Percentiles rank a stretch among this genome's conserved stretches.
Conservation (phyloP, 2,329 filamentous ascomycete genomes). For the Dothideomycetes sp. region DNA sequence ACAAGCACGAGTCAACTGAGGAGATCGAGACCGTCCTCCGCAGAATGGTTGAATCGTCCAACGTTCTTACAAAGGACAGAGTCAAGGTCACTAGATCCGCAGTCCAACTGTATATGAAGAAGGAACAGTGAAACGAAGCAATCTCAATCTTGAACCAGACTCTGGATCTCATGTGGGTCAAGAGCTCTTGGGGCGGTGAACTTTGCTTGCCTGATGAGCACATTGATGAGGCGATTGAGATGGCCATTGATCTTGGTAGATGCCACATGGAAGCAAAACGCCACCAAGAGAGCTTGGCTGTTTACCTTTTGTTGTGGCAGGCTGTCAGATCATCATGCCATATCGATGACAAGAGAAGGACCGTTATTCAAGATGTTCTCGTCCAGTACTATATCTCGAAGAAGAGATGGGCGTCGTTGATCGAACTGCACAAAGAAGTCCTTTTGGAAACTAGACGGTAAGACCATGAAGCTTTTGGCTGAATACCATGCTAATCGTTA, state of each 20-base stretch:
- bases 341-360: conserved; percentile 10
- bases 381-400: conserved; percentile 3
- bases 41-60: conserved; percentile 1
- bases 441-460: neutral
- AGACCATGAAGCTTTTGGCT: too few relatives aligned
- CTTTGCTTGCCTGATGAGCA: conserved; percentile 35
- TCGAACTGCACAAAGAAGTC: conserved; percentile 6
- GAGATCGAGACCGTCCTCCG: conserved; percentile 25
- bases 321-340: conserved; percentile 6
- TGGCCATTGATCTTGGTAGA: conserved; percentile 38
- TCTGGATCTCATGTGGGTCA: conserved; percentile 38
- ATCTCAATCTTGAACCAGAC: conserved; percentile 38
- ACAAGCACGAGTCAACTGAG: conserved; percentile 21
- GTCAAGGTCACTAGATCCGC: conserved; percentile 33
- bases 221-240: conserved; percentile 37
- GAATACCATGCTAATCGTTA: neutral
- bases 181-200: conserved; percentile 29
- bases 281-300: conserved; percentile 5
- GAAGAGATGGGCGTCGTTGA: conserved; percentile 8
- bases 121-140: conserved; percentile 40
- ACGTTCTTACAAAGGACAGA: neutral
- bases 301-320: conserved; percentile 11
- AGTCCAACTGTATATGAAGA: conserved; percentile 36
- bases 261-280: conserved; percentile 31
- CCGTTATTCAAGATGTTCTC: neutral